phyloP scores from a whole-genome alignment of 192 early-diverging fungal genomes.

The Rhizophagus prolifer region DNA sequence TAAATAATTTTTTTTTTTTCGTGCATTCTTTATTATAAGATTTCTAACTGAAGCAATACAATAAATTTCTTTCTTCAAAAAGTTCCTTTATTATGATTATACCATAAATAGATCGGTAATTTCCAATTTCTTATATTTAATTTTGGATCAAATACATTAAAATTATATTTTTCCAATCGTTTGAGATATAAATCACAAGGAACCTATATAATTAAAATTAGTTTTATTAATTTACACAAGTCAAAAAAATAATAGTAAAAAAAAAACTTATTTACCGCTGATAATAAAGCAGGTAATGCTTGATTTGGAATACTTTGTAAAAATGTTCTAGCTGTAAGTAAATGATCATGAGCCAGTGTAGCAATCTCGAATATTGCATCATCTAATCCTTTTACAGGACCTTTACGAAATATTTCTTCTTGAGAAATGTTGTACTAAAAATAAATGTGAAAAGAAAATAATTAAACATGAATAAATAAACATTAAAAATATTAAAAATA shows the following conservation, averaged over 20 bases:
- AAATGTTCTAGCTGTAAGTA: constrained; percentile 67
- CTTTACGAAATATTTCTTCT: constrained; percentile 66
- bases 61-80: not conserved
- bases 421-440: constrained; percentile 72
- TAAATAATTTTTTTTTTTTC: no score
- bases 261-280: constrained; percentile 50
- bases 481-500: no score
- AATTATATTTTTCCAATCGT: constrained; percentile 72
- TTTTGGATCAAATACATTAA: constrained; percentile 77
- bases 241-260: constrained; percentile 2
- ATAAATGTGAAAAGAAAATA: no score
- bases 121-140: constrained; percentile 23
- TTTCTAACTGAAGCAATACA: no score
- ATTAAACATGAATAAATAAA: no score
- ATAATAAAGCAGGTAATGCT: constrained; percentile 72
- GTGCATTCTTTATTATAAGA: no score
- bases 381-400: constrained; percentile 58
- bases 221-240: not conserved
- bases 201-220: constrained; percentile 41
- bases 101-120: constrained; percentile 23
- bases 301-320: constrained; percentile 53
- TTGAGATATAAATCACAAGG: constrained; percentile 74
- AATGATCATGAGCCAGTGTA: constrained; percentile 76
- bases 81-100: not conserved
- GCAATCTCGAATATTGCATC: constrained; percentile 89